Evolutionary conservation across 1,284 basidiomycete species (phyloP), one percentile per base, ranked within the genome.

Genomic region (Ceratobasidium theobromae): DNA sequence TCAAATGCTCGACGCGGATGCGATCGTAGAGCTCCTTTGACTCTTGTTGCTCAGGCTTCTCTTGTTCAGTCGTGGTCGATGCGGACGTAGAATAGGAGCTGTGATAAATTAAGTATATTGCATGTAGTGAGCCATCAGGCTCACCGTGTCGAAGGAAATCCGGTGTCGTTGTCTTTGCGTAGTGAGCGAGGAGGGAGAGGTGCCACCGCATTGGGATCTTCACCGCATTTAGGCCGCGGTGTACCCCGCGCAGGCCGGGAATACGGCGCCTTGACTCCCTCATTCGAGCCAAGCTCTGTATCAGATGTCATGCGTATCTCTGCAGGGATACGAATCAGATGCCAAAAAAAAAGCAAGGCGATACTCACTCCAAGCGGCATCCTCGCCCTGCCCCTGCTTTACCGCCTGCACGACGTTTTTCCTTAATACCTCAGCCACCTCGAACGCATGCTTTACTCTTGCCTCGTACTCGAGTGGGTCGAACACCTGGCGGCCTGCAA

Each of bases 211-310:
- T 55, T 62, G 18, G 66, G 41, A 35, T 57, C 58, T 64, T 62
- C 65, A 21, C 65, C 57, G 51, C 57, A 49, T 30, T 60, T 58
- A 18, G 49, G 25, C 66, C 65, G 25, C 33, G 60, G 28, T 45
- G 67, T 49, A 27, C 40, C 54, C 14, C 45, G 16, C 28, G 45
- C 21, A 21, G 57, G 57, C 18, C 57, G 57, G 12, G 46, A 48
- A 30, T 60, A 60, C 8, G 82, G 80, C 53, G 75, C 79, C 75
- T 88, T 91, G 70, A 91, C 82, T 2, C 82, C 79, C 1, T 86
- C 83, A 70, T 92, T 92, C 49, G 84, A 82, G 5, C 89, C 89
- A 2, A 92, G 77, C 72, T 92, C 89, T 0, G 87, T 90, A 60
- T 90, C 78, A 45, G 84, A 76, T 2, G 84, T 89, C 48, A 91